These are phyloP conservation scores for Ilyonectria sp. DNA, from an alignment of 2,329 filamentous ascomycete species.

Conservation along the genomic window DNA sequence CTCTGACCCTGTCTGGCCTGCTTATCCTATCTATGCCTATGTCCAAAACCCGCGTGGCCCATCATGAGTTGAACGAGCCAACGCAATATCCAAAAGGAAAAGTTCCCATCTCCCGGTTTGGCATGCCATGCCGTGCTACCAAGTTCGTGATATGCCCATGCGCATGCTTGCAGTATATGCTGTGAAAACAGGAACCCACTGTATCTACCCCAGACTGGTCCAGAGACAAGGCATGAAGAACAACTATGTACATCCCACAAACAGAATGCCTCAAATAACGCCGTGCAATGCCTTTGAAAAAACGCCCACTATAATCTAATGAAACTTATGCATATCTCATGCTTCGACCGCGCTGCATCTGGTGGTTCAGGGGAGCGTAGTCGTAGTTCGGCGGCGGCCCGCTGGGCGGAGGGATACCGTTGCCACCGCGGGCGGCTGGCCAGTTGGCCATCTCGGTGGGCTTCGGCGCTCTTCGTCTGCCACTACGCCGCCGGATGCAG, in stretches of 20 bases:
- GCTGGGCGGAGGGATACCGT: conserved; percentile 31
- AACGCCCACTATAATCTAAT: neutral
- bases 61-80: neutral
- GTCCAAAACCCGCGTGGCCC: neutral
- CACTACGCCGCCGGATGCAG: conserved; percentile 52
- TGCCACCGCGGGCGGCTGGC: conserved; percentile 44
- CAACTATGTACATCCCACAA: conserved; percentile 12
- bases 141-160: neutral
- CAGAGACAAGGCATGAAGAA: conserved; percentile 20
- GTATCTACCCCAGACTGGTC: neutral
- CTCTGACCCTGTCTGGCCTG: conserved; percentile 2
- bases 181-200: neutral
- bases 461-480: conserved; percentile 46
- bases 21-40: conserved; percentile 14
- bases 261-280: conserved; percentile 33
- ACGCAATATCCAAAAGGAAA: conserved; percentile 10
- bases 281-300: conserved; percentile 40
- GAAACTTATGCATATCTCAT: conserved; percentile 51
- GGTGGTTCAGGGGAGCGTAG: conserved; percentile 41
- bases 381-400: conserved; percentile 39
- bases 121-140: neutral
- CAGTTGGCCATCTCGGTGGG: conserved; percentile 46
- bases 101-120: neutral
- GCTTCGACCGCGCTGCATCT: conserved; percentile 40
- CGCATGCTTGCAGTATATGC: conserved; percentile 1